These are phyloP conservation scores for Leccinum imitatum DNA, from an alignment of 768 basidiomycete species.

Conservation along the genomic window DNA sequence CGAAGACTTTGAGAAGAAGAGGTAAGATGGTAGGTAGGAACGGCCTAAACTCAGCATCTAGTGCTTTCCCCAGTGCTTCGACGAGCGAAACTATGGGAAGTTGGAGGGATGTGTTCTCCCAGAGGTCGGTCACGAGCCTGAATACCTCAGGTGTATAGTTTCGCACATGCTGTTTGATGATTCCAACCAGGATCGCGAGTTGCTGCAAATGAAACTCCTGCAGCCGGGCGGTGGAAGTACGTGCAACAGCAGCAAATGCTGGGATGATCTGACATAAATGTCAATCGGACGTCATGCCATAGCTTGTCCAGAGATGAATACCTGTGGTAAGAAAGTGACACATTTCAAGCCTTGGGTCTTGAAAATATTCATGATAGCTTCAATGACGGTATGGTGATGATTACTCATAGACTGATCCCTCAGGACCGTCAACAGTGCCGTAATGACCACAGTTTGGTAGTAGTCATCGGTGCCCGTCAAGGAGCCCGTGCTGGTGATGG, in stretches of 20 bases:
- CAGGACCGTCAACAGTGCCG: slow-evolving; percentile 79
- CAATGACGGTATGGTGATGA: slow-evolving; percentile 91
- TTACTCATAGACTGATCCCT: slow-evolving; percentile 84
- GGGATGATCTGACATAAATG: slow-evolving; percentile 72
- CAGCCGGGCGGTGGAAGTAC: slow-evolving; percentile 73
- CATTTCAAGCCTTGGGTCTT: slow-evolving; percentile 97
- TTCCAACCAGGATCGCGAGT: slow-evolving; percentile 89
- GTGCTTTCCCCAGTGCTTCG: slow-evolving; percentile 87
- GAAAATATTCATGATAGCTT: slow-evolving; percentile 99
- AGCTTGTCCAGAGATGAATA: slow-evolving; percentile 29
- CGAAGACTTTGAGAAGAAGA: slow-evolving; percentile 86
- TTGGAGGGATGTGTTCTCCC: slow-evolving; percentile 83
- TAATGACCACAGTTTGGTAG: slow-evolving; percentile 95
- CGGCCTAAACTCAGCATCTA: slow-evolving; percentile 97
- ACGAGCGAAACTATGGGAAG: slow-evolving; percentile 90
- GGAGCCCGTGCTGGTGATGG: slow-evolving; percentile 59
- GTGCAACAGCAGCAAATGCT: slow-evolving; percentile 87
- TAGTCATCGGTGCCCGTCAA: slow-evolving; percentile 84
- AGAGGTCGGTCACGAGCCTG: slow-evolving; percentile 82
- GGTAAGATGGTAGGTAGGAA: slow-evolving; percentile 91
- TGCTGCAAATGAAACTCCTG: slow-evolving; percentile 96
- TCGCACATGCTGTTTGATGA: slow-evolving; percentile 96
- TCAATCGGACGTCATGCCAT: slow-evolving; percentile 10
- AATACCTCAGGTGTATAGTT: slow-evolving; percentile 89
- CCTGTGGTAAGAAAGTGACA: slow-evolving; percentile 92